Percentiles rank a stretch among this genome's conserved stretches.
phyloP scores from a whole-genome alignment of 1,284 basidiomycete genomes.

The Malassezia furfur region DNA sequence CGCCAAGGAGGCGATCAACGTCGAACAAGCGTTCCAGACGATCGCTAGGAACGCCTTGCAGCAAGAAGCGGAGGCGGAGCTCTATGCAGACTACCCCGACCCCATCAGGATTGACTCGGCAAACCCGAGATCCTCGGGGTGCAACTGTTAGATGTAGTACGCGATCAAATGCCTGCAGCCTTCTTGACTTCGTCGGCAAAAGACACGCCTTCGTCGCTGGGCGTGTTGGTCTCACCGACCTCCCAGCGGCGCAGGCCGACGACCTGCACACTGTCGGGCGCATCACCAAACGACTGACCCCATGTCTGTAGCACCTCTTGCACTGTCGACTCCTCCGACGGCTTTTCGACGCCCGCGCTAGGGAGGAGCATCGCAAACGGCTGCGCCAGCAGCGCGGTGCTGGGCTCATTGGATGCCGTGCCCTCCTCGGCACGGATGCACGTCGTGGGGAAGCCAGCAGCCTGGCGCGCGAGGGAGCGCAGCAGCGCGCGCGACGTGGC shows the following conservation, averaged over 20 bases:
- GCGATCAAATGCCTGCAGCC: constrained; percentile 29
- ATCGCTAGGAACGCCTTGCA: constrained; percentile 96
- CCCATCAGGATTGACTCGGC: constrained; percentile 95
- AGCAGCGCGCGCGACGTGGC: constrained; percentile 55
- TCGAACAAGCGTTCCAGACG: constrained; percentile 98
- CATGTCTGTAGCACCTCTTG: constrained; percentile 59
- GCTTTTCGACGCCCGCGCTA: constrained; percentile 18
- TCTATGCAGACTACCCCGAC: constrained; percentile 98
- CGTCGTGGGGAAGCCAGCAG: constrained; percentile 72
- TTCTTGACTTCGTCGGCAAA: constrained; percentile 40
- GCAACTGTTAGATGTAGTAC: constrained; percentile 33
- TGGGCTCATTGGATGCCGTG: constrained; percentile 52
- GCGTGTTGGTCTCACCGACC: constrained; percentile 42
- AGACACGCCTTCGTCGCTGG: constrained; percentile 12
- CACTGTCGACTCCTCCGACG: constrained; percentile 52
- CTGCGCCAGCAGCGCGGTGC: constrained; percentile 63
- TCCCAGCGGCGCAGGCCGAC: constrained; percentile 49
- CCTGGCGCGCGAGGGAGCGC: constrained; percentile 70
- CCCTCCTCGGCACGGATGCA: constrained; percentile 51
- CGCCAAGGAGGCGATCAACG: constrained; percentile 98
- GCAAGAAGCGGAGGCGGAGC: constrained; percentile 89
- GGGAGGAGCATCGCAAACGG: constrained; percentile 63
- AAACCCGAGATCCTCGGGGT: constrained; percentile 48
- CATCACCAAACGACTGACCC: constrained; percentile 52
- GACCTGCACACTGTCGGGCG: constrained; percentile 34